Conservation (phyloP, 2,329 filamentous ascomycete species). For the Mollisia scopiformis region DNA sequence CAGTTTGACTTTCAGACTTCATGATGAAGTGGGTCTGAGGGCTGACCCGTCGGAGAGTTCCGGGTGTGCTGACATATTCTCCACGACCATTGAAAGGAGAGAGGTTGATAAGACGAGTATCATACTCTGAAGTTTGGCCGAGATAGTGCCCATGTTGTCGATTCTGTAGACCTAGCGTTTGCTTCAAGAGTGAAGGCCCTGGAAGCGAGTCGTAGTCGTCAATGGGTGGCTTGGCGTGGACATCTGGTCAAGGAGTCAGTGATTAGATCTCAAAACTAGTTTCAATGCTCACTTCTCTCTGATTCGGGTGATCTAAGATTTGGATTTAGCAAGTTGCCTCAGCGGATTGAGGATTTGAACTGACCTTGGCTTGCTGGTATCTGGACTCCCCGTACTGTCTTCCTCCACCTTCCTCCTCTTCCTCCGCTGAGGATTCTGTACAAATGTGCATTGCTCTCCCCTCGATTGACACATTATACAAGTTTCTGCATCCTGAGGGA, state of each 20-base stretch:
- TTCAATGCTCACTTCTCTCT: conserved; percentile 18
- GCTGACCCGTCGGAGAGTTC: conserved; percentile 72
- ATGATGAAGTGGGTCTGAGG: conserved; percentile 77
- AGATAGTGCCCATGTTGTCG: conserved; percentile 81
- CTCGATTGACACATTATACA: conserved; percentile 78
- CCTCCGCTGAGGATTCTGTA: conserved; percentile 72
- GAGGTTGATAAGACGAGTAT: conserved; percentile 78
- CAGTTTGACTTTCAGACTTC: conserved; percentile 70
- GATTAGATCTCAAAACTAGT: background rate
- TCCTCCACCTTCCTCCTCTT: conserved; percentile 74
- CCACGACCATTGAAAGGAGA: conserved; percentile 79
- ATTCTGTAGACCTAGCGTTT: conserved; percentile 73
- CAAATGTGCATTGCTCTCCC: conserved; percentile 76
- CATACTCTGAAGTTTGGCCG: conserved; percentile 78
- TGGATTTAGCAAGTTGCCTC: background rate
- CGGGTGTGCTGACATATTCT: conserved; percentile 71
- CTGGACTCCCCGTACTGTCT: conserved; percentile 24
- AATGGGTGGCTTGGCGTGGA: conserved; percentile 25
- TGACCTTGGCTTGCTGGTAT: conserved; percentile 27
- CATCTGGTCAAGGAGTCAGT: conserved; percentile 14
- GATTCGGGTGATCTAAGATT: conserved; percentile 25
- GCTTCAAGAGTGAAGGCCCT: conserved; percentile 64
- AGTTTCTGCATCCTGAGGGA: conserved; percentile 70
- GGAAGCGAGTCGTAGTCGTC: conserved; percentile 61
- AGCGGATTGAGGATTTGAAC: background rate